phyloP scores from a whole-genome alignment of 192 early-diverging fungal genomes.

The Coemansia brasiliensis region DNA sequence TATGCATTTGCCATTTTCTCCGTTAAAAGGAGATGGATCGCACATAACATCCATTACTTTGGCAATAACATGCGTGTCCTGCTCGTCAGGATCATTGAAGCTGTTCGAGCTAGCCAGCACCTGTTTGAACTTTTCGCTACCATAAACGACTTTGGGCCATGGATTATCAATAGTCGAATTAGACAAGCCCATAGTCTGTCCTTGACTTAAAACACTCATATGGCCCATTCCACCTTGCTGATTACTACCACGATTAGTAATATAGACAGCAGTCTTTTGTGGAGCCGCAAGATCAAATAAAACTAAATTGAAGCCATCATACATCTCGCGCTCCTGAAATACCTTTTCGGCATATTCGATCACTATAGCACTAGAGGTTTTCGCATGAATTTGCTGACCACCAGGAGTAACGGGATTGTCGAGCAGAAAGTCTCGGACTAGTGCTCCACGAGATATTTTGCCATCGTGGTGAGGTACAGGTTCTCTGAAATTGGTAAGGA shows the following conservation, averaged over 20 bases:
- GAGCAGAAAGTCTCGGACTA: constrained; percentile 41
- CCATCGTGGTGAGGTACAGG: constrained; percentile 3
- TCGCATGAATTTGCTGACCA: not conserved
- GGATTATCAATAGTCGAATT: constrained; percentile 31
- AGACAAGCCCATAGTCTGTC: constrained; percentile 22
- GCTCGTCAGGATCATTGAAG: not conserved
- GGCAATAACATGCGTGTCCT: constrained; percentile 4
- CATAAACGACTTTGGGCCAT: constrained; percentile 41
- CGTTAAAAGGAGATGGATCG: constrained; percentile 8
- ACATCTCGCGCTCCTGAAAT: constrained; percentile 22
- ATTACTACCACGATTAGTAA: not conserved
- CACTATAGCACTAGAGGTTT: not conserved
- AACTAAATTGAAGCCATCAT: constrained; percentile 50
- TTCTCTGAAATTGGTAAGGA: constrained; percentile 46
- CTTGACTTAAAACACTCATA: not conserved
- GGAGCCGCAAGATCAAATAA: constrained; percentile 25
- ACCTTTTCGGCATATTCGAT: constrained; percentile 30
- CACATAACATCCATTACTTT: constrained; percentile 19
- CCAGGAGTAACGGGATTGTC: constrained; percentile 6
- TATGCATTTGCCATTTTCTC: not conserved
- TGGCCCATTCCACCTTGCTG: not conserved
- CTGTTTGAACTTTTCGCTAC: constrained; percentile 6
- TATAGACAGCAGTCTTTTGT: not conserved
- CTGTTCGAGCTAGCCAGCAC: not conserved
- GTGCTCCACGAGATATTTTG: constrained; percentile 41